Conservation (phyloP, 805 yeast species). For the Wickerhamiella qilinensis region DNA sequence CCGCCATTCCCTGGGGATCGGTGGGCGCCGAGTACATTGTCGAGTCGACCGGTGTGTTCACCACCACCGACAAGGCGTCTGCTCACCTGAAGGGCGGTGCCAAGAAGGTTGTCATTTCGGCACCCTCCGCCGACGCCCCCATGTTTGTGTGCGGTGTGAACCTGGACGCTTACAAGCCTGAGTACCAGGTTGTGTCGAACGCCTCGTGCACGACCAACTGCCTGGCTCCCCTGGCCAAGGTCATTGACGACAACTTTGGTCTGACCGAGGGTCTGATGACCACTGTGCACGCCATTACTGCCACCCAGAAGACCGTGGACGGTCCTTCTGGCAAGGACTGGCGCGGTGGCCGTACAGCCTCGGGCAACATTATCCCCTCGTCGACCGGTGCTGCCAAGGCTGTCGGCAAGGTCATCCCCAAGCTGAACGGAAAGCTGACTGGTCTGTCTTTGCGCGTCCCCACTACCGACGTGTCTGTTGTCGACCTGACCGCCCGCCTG, state of each 20-base stretch:
- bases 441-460: constrained; percentile 93
- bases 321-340: constrained; percentile 97
- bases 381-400: constrained; percentile 98
- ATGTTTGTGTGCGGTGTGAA: constrained; percentile 92
- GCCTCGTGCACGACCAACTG: constrained; percentile 96
- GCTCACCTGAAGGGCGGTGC: constrained; percentile 85
- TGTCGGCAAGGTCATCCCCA: constrained; percentile 88
- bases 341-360: constrained; percentile 97
- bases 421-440: constrained; percentile 79
- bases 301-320: constrained; percentile 91
- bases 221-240: constrained; percentile 88
- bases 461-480: constrained; percentile 85
- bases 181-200: constrained; percentile 65
- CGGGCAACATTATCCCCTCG: constrained; percentile 88
- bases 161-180: constrained; percentile 60
- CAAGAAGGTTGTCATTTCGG: constrained; percentile 87
- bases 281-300: constrained; percentile 90
- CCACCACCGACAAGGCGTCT: constrained; percentile 61
- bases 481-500: constrained; percentile 77
- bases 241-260: constrained; percentile 70
- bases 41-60: constrained; percentile 91
- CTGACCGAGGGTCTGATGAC: constrained; percentile 90
- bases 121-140: constrained; percentile 88
- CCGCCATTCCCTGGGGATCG: constrained; percentile 71
- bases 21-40: constrained; percentile 67